Evolutionary conservation across 345 rosid species (phyloP).

Genomic region (Eucalyptus victrix): DNA sequence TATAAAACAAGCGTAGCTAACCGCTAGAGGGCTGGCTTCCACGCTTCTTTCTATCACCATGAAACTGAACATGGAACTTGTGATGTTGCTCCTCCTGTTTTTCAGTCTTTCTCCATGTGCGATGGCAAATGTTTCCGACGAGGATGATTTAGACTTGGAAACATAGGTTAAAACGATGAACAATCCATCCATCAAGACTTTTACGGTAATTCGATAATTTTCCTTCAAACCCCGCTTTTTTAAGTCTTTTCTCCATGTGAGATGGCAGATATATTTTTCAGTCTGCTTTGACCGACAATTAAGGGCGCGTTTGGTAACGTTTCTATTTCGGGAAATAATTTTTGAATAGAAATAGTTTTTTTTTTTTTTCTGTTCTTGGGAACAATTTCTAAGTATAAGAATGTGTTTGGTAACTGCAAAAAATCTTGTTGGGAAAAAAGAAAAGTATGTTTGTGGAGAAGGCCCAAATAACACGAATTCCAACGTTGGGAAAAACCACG

Average conservation of each 20-base stretch:
- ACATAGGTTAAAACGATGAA: not conserved
- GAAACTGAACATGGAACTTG: not conserved
- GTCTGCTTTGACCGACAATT: not conserved
- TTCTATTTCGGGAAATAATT: accelerated
- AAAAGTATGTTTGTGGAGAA: too few species aligned
- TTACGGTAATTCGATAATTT: not conserved
- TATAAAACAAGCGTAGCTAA: too few species aligned
- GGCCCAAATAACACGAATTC: too few species aligned
- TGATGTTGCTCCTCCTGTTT: not conserved
- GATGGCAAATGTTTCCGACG: not conserved
- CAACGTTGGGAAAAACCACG: too few species aligned
- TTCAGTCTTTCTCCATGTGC: not conserved
- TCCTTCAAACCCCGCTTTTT: not conserved
- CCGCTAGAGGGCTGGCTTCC: not conserved
- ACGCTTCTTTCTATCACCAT: not conserved
- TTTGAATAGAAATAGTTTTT: accelerated
- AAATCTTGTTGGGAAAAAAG: too few species aligned
- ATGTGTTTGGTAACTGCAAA: accelerated
- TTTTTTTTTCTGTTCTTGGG: accelerated
- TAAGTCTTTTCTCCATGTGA: not conserved
- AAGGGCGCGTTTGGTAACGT: too few species aligned
- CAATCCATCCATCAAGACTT: not conserved
- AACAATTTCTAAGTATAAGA: too few species aligned
- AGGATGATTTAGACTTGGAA: not conserved
- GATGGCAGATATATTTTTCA: not conserved